Percentiles rank a stretch among this genome's conserved stretches.
Evolutionary conservation across 2,329 filamentous ascomycete species (phyloP).

Genomic region (Aspergillus brunneoviolaceus): DNA sequence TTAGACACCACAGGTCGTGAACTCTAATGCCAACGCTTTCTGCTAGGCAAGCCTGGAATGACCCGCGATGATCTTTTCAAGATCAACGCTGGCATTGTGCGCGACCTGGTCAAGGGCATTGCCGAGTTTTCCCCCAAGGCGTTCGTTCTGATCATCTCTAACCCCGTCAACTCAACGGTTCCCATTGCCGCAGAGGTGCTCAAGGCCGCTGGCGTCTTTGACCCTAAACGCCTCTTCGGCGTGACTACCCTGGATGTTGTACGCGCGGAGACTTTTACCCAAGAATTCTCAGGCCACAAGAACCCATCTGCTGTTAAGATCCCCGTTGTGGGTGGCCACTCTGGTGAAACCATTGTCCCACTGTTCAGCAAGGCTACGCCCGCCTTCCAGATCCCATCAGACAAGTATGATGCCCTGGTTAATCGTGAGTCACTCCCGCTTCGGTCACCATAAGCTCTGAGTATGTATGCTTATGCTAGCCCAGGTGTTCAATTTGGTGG

Average conservation of each 20-base stretch:
- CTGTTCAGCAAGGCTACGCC: slow-evolving; percentile 91
- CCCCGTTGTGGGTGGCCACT: slow-evolving; percentile 95
- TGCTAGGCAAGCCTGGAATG: slow-evolving; percentile 94
- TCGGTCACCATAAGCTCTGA: background rate
- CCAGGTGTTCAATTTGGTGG: slow-evolving; percentile 88
- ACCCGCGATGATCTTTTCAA: slow-evolving; percentile 99
- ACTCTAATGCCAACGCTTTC: slow-evolving; percentile 2
- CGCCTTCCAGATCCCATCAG: slow-evolving; percentile 73
- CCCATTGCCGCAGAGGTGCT: slow-evolving; percentile 96
- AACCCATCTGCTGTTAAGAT: slow-evolving; percentile 81
- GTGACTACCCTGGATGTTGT: slow-evolving; percentile 98
- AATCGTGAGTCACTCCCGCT: slow-evolving; percentile 60
- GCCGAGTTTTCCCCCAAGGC: slow-evolving; percentile 90
- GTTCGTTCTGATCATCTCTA: slow-evolving; percentile 95
- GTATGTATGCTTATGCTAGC: background rate
- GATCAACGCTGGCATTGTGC: slow-evolving; percentile 98
- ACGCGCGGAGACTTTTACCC: slow-evolving; percentile 94
- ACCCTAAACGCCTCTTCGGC: slow-evolving; percentile 94
- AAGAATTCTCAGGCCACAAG: slow-evolving; percentile 76
- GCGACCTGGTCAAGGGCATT: slow-evolving; percentile 83
- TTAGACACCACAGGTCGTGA: background rate
- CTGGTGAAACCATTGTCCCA: slow-evolving; percentile 95
- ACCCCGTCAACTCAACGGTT: slow-evolving; percentile 98
- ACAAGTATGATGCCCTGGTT: slow-evolving; percentile 87
- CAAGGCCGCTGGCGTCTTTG: slow-evolving; percentile 89